Percentiles rank a stretch among this genome's conserved stretches.
phyloP scores from a whole-genome alignment of 176 grass and related monocot genomes.

The Hordeum marinum region DNA sequence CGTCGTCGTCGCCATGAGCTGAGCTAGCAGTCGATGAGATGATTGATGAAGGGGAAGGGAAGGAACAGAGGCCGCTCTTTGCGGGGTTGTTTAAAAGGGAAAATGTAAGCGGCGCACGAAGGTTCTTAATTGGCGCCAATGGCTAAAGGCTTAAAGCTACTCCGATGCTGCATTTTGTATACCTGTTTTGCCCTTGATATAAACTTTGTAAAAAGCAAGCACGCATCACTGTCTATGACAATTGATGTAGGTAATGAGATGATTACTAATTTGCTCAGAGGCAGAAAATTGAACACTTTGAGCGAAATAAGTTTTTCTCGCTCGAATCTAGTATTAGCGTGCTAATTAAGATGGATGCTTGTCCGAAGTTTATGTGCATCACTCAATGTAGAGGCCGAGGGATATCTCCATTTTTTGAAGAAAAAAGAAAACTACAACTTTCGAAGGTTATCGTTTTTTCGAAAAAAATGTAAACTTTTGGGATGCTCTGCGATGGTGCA shows the following conservation, averaged over 20 bases:
- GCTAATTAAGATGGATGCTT: no score
- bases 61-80: neutral
- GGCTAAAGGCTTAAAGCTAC: constrained; percentile 12
- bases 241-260: neutral
- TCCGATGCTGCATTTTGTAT: neutral
- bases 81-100: neutral
- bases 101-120: neutral
- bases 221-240: neutral
- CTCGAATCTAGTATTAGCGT: neutral
- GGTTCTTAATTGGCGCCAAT: constrained; percentile 32
- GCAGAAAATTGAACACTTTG: neutral
- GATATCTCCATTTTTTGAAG: no score
- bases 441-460: no score
- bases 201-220: neutral
- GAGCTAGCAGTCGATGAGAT: neutral
- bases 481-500: no score
- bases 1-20: constrained; percentile 31
- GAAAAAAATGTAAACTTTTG: no score
- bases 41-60: neutral
- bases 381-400: no score
- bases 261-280: neutral
- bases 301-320: neutral
- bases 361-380: no score
- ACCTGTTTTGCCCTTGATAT: constrained; percentile 23
- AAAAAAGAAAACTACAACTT: neutral